Conservation (phyloP, 192 early-diverging fungal species). For the Backusella tarrabulga region DNA sequence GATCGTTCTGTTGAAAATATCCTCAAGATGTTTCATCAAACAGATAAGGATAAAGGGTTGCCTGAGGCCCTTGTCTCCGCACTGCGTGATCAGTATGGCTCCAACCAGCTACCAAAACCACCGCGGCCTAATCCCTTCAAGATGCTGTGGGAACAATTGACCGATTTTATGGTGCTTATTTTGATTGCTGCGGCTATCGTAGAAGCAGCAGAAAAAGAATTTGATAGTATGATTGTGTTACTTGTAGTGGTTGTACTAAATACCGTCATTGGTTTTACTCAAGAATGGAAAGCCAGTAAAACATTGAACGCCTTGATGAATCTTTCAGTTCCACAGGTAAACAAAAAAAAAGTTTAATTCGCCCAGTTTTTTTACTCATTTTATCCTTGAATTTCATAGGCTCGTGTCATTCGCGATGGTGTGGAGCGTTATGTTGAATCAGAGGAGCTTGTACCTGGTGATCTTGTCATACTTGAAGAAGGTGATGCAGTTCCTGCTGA, state of each 20-base stretch:
- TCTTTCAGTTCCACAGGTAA: constrained; percentile 71
- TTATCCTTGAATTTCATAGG: constrained; percentile 30
- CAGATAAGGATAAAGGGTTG: constrained; percentile 62
- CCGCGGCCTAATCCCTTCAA: constrained; percentile 60
- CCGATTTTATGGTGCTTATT: constrained; percentile 94
- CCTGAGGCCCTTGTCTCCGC: constrained; percentile 51
- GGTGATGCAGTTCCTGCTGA: constrained; percentile 94
- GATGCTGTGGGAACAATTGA: constrained; percentile 87
- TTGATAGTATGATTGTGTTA: constrained; percentile 52
- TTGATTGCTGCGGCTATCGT: constrained; percentile 78
- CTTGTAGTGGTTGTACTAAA: constrained; percentile 83
- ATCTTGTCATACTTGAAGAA: constrained; percentile 87
- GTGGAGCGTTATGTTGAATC: constrained; percentile 69
- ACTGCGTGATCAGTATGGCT: constrained; percentile 78
- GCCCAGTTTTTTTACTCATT: neutral
- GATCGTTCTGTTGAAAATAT: constrained; percentile 88
- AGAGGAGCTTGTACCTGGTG: constrained; percentile 82
- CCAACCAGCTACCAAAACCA: constrained; percentile 80
- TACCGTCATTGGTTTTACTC: constrained; percentile 89
- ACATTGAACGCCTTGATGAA: constrained; percentile 90
- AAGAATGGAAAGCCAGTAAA: constrained; percentile 93
- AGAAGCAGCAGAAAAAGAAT: constrained; percentile 72
- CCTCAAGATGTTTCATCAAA: constrained; percentile 81
- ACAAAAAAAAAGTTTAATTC: neutral
- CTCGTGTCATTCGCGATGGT: constrained; percentile 86